Conservation (phyloP, 2,329 filamentous ascomycete genomes). For the Metarhizium rileyi region DNA sequence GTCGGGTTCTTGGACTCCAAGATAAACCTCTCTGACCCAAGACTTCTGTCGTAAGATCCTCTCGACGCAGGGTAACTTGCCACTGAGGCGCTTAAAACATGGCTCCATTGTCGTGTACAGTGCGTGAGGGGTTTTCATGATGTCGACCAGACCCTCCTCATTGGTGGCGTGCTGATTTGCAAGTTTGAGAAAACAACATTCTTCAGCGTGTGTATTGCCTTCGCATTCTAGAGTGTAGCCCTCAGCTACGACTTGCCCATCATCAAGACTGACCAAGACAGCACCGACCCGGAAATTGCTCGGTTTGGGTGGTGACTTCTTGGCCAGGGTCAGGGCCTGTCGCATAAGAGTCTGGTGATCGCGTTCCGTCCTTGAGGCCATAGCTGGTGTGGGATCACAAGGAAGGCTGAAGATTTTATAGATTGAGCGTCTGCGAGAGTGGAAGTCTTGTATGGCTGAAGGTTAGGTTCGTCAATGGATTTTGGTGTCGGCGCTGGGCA, state of each 20-base stretch:
- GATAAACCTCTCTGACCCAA: conserved; percentile 68
- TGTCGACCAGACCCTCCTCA: conserved; percentile 44
- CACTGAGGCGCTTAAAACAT: conserved; percentile 63
- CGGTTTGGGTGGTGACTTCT: conserved; percentile 71
- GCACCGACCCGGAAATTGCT: conserved; percentile 94
- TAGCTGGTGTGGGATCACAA: not conserved
- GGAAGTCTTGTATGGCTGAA: not conserved
- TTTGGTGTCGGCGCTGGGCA: not conserved
- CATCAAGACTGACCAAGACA: conserved; percentile 55
- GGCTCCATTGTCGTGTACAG: conserved; percentile 94
- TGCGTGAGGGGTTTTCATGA: conserved; percentile 23
- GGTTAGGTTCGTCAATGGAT: not conserved
- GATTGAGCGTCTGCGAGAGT: not conserved
- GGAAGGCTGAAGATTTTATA: not conserved
- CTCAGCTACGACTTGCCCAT: conserved; percentile 53
- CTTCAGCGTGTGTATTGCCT: conserved; percentile 94
- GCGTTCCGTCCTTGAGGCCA: conserved; percentile 17
- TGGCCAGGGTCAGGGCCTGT: conserved; percentile 65
- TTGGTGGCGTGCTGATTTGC: conserved; percentile 35
- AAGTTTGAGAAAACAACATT: conserved; percentile 78
- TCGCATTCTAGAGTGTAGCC: conserved; percentile 86
- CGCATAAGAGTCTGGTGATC: conserved; percentile 49
- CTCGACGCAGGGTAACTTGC: conserved; percentile 69
- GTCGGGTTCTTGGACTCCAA: conserved; percentile 81
- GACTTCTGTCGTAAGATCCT: conserved; percentile 56